Base-by-base conservation (phyloP, 1,139 yeast species). In the Hyphopichia wangnamkhiaoensis region DNA sequence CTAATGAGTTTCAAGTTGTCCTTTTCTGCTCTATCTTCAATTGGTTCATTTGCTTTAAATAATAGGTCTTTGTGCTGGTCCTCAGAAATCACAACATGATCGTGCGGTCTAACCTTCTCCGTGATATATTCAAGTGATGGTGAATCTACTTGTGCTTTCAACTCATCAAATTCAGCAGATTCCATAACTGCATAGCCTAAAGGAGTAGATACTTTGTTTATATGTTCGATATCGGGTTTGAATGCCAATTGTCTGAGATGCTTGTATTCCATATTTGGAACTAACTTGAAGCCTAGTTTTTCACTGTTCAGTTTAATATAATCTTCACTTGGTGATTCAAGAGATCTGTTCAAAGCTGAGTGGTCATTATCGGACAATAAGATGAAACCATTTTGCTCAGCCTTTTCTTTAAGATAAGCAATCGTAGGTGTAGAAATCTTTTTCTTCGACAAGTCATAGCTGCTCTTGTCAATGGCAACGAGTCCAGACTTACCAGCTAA, bases 11-110 rank as follows among this genome's bases (percentile, higher is more conserved):
- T 58, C 46, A 51, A 50, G 17, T 56, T 54, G 0, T 57, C 48
- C n/a, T 56, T 61, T 34, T 50, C 48, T 7, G 63, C 47, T 39
- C 49, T 60, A 3, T 53, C 58, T 35, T 65, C 65, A 19, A 60
- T 40, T 1, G 63, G 40, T 20, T 50, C 52, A 21, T 46, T 39
- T 6, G 56, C 48, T 5, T 23, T 37, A 1, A 17, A 37, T 3
- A 42, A 44, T 37, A 68, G 47, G 2, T 49, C 43, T 9, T 52
- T 40, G 32, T 53, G 60, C 12, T 59, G 61, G 9, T 48, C 45
- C 1, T 34, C 26, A 2, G 58, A 42, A 3, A 65, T 31, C 4
- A 64, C 38, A 12, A 25, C 23, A 29, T 38, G 39, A 10, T 18
- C 31, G 18, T 27, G 38, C 4, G n/a, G 14, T 12, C 13, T 26